Conservation (phyloP, 2,329 filamentous ascomycete genomes). For the Colletotrichum cuscutae region DNA sequence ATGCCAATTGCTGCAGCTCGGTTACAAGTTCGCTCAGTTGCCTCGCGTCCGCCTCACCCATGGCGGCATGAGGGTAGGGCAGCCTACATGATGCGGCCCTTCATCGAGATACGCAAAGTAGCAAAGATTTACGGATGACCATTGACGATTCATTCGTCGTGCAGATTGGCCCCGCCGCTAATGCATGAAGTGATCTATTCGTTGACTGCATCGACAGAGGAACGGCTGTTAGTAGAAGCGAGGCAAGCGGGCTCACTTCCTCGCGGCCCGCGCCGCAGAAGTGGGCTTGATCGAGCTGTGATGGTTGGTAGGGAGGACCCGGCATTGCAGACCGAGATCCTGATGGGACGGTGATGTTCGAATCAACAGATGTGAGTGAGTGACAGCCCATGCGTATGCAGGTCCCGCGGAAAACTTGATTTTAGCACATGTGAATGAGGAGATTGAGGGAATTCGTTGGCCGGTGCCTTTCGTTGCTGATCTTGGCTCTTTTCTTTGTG, state of each 20-base stretch:
- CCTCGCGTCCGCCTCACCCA: neutral
- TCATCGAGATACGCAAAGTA: neutral
- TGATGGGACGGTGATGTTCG: neutral
- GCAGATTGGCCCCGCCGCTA: neutral
- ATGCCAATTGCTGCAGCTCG: neutral
- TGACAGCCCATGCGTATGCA: too few relatives aligned
- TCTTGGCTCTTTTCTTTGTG: neutral
- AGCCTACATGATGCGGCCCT: neutral
- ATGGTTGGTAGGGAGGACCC: neutral
- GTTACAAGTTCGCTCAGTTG: neutral
- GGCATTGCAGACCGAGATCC: neutral
- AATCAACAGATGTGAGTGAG: neutral
- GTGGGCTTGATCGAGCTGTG: neutral
- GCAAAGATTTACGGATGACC: neutral
- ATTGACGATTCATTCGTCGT: neutral
- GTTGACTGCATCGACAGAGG: too few relatives aligned
- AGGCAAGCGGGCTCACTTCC: too few relatives aligned
- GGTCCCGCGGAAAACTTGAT: neutral
- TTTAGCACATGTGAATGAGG: neutral
- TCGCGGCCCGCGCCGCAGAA: neutral
- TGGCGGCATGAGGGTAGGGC: neutral
- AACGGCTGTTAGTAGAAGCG: too few relatives aligned
- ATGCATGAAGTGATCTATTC: too few relatives aligned
- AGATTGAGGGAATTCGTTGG: neutral
- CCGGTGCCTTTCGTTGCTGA: neutral